Evolutionary conservation across 2,329 filamentous ascomycete genomes (phyloP).

Genomic region (Nigrospora sphaerica): DNA sequence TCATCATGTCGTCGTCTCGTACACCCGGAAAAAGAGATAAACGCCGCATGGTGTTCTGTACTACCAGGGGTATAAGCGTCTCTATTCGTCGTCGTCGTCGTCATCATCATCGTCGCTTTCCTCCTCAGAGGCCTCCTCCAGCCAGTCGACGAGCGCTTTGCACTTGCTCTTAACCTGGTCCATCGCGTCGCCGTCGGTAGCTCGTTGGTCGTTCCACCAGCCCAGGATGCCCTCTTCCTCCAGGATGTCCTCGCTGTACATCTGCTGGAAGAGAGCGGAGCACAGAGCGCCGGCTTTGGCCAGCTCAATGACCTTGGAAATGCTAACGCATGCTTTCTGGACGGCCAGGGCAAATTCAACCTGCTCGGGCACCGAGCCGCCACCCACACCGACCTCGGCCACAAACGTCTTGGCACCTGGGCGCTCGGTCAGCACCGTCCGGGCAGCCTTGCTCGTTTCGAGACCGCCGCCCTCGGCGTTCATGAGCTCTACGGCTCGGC

Average conservation of each 20-base stretch:
- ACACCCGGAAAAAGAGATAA: too few species aligned
- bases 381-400: conserved; percentile 52
- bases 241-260: conserved; percentile 77
- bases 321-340: conserved; percentile 69
- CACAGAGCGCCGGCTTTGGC: conserved; percentile 55
- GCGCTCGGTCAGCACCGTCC: conserved; percentile 48
- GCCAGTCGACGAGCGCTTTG: conserved; percentile 73
- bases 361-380: conserved; percentile 67
- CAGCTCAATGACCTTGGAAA: conserved; percentile 50
- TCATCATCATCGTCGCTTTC: conserved; percentile 65
- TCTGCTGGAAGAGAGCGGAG: conserved; percentile 71
- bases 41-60: too few species aligned
- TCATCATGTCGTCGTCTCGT: too few species aligned
- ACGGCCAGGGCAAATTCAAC: conserved; percentile 76
- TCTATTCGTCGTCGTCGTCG: conserved; percentile 29
- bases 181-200: conserved; percentile 62
- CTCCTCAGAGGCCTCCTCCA: conserved; percentile 69
- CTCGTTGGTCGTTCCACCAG: conserved; percentile 78
- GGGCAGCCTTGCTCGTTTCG: conserved; percentile 58
- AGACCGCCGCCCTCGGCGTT: conserved; percentile 42
- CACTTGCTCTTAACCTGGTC: conserved; percentile 64
- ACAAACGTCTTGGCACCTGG: conserved; percentile 49
- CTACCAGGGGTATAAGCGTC: too few species aligned
- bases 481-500: conserved; percentile 66
- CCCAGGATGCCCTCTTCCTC: conserved; percentile 82